Percentiles rank a stretch among this genome's conserved stretches.
phyloP scores from a whole-genome alignment of 345 rosid species.

The Excoecaria cochinchinensis region DNA sequence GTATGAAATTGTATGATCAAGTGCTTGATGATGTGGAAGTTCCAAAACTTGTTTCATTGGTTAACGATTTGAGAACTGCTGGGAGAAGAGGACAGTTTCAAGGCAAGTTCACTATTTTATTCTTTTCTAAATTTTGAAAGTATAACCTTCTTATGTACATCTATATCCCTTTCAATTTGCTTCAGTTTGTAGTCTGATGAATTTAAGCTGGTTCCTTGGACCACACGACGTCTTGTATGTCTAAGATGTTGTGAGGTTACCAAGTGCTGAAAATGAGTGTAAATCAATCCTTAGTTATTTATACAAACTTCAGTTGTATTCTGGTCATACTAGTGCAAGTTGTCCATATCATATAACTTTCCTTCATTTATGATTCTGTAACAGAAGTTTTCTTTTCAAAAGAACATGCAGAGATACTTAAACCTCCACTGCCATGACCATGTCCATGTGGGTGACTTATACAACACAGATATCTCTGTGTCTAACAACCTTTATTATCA shows the following conservation, averaged over 20 bases:
- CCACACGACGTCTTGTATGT: too few species aligned
- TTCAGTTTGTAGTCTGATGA: neutral
- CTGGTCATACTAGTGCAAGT: neutral
- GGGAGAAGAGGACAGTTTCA: conserved; percentile 80
- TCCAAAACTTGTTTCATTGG: conserved; percentile 63
- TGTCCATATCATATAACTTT: neutral
- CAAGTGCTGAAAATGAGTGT: too few species aligned
- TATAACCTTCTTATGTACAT: neutral
- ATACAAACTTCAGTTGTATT: neutral
- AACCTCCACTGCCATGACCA: neutral
- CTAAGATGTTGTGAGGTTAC: too few species aligned
- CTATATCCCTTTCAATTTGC: neutral
- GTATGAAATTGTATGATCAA: conserved; percentile 69
- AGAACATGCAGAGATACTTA: neutral
- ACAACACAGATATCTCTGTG: too few species aligned
- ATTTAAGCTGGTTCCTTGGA: neutral
- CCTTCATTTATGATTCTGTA: neutral
- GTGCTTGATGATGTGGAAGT: conserved; percentile 57
- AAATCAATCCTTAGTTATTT: neutral
- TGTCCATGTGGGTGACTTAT: neutral
- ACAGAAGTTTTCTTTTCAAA: neutral
- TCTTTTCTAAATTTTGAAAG: neutral
- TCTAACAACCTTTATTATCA: neutral
- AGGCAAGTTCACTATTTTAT: conserved; percentile 52
- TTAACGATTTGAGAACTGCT: conserved; percentile 62